Percentiles rank a stretch among this genome's conserved stretches.
phyloP scores from a whole-genome alignment of 352 stramenopile genomes.

The Phytophthora sojae region DNA sequence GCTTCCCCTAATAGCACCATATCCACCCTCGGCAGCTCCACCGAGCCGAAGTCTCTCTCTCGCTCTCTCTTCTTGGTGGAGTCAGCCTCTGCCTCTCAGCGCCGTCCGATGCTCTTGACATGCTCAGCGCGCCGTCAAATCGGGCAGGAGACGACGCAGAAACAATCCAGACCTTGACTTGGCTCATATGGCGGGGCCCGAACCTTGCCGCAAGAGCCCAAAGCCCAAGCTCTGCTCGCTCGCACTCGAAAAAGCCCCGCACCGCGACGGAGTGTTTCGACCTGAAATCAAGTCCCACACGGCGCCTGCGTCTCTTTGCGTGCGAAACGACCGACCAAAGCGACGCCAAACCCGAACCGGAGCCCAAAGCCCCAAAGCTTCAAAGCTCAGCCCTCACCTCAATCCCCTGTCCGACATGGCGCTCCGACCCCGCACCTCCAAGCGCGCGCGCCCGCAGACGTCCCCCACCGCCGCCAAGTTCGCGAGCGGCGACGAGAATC shows the following conservation, averaged over 20 bases:
- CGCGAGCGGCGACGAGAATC: slow-evolving; percentile 23
- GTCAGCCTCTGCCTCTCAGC: slow-evolving; percentile 11
- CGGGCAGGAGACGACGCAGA: slow-evolving; percentile 33
- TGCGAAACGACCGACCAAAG: slow-evolving; percentile 34
- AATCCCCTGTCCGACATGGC: slow-evolving; percentile 23
- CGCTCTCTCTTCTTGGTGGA: slow-evolving; percentile 2
- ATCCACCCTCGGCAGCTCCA: not conserved
- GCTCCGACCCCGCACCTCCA: slow-evolving; percentile 26
- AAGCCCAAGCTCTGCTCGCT: too few species aligned
- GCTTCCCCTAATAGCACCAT: not conserved
- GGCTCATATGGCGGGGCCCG: slow-evolving; percentile 20
- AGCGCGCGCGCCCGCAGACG: slow-evolving; percentile 34
- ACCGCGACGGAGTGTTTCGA: slow-evolving; percentile 14
- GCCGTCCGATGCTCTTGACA: not conserved
- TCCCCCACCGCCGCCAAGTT: slow-evolving; percentile 27
- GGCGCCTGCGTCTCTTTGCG: slow-evolving; percentile 36
- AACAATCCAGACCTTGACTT: slow-evolving; percentile 39
- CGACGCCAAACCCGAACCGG: not conserved
- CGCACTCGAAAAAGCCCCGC: slow-evolving; percentile 1
- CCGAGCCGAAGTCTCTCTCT: not conserved
- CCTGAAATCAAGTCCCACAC: slow-evolving; percentile 23
- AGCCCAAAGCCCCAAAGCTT: not conserved
- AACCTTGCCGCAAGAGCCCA: not conserved
- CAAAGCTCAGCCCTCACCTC: not conserved
- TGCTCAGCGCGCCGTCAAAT: slow-evolving; percentile 23